Conservation (phyloP, 1,284 basidiomycete species). For the Blastosporella zonata region DNA sequence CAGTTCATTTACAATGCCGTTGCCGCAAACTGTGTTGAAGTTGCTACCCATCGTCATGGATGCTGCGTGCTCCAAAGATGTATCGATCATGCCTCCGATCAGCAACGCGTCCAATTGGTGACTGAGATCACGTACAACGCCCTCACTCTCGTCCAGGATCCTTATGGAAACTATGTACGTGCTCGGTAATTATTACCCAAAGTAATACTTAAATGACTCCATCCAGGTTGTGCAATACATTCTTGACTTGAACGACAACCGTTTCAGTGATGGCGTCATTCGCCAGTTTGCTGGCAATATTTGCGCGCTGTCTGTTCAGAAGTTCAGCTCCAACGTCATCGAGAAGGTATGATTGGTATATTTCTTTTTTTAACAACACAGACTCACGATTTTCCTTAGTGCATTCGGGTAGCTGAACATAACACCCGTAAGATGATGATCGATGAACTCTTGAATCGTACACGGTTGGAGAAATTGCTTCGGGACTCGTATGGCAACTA, state of each 20-base stretch:
- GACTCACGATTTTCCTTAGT: slow-evolving; percentile 46
- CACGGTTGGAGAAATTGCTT: slow-evolving; percentile 92
- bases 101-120: slow-evolving; percentile 94
- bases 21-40: slow-evolving; percentile 97
- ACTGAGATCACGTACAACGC: slow-evolving; percentile 99
- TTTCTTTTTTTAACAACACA: slow-evolving; percentile 3
- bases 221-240: slow-evolving; percentile 92
- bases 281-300: slow-evolving; percentile 98
- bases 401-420: slow-evolving; percentile 96
- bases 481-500: slow-evolving; percentile 96
- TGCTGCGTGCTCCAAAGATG: slow-evolving; percentile 99
- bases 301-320: slow-evolving; percentile 96
- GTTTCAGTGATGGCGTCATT: slow-evolving; percentile 97
- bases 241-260: slow-evolving; percentile 95
- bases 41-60: slow-evolving; percentile 98
- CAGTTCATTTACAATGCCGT: slow-evolving; percentile 99
- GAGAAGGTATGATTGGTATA: slow-evolving; percentile 61
- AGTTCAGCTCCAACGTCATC: slow-evolving; percentile 95
- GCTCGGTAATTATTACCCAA: slow-evolving; percentile 3
- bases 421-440: slow-evolving; percentile 93
- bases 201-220: slow-evolving; percentile 8
- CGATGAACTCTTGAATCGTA: slow-evolving; percentile 93
- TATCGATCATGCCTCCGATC: slow-evolving; percentile 97
- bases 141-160: slow-evolving; percentile 96
- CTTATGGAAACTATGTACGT: slow-evolving; percentile 93